These are phyloP conservation scores for Eucalyptus sideroxylon DNA, from an alignment of 345 rosid species.

Conservation along the genomic window DNA sequence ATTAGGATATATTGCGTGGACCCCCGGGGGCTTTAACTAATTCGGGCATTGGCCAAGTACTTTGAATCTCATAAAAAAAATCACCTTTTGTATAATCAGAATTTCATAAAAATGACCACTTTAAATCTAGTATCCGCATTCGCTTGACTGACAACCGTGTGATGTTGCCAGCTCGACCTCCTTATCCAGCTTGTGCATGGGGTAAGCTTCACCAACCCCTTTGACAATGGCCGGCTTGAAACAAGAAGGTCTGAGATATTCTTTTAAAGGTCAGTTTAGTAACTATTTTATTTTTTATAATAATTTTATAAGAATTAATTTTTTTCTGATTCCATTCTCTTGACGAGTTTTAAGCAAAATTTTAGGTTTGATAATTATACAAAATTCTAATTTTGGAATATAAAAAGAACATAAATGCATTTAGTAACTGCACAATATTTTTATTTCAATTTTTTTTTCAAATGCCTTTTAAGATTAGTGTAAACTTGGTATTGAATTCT, in stretches of 20 bases:
- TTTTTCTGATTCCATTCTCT: too few relatives aligned
- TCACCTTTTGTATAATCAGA: neutral
- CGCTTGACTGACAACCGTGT: neutral
- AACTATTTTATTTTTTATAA: rapidly evolving
- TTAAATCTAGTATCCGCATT: neutral
- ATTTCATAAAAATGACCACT: neutral
- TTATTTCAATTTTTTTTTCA: too few relatives aligned
- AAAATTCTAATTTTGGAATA: too few relatives aligned
- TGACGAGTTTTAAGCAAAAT: rapidly evolving
- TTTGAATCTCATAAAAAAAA: neutral
- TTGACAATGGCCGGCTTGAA: neutral
- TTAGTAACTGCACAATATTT: rapidly evolving
- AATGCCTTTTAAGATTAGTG: too few relatives aligned
- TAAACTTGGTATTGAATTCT: too few relatives aligned
- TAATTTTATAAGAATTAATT: too few relatives aligned
- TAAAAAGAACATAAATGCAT: too few relatives aligned
- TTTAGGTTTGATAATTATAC: rapidly evolving
- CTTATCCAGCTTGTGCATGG: neutral
- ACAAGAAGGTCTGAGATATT: neutral
- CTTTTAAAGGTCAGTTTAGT: too few relatives aligned
- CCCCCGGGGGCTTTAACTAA: neutral
- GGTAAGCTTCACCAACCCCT: neutral
- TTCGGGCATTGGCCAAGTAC: neutral
- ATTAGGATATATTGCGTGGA: neutral
- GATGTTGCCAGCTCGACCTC: neutral